Base-by-base conservation (phyloP, 371 early-diverging fungal genomes). In the Mortierella polycephala region DNA sequence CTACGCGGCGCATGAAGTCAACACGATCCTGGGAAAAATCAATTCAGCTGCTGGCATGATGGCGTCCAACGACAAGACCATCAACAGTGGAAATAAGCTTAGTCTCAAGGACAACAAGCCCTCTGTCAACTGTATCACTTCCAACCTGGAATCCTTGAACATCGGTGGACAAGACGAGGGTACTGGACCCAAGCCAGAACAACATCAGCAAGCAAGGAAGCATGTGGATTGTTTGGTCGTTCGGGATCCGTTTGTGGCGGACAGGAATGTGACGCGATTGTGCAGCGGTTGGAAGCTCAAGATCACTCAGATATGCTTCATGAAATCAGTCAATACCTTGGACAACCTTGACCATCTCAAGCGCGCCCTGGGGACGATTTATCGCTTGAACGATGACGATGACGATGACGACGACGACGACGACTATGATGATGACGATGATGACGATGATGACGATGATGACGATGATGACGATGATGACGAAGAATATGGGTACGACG, bases 281-380 rank as follows among this genome's bases (percentile, higher is more conserved):
- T 64, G 64, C 18, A 64, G 51, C 14, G 47, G 56, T 6, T 56
- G 57, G 57, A 45, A 45, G n/a, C 18, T 63, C 46, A 44, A 18
- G 10, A 2, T 44, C 20, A 57, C 58, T 21, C 6, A 10, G 9
- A 21, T 18, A 44, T 57, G 58, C 20, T 57, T 57, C 30, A 12
- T 20, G 2, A 40, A 44, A 44, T 40, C 58, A 11, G 20, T 42
- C 42, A 30, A 45, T 10, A 20, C 58, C 1, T 12, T 57, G 21
- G 20, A 16, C 7, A 30, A 20, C 7, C 6, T 18, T 44, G 58
- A 23, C 11, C 39, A 7, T 56, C 40, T 39, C 40, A 16, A 39
- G 7, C 45, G 7, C 45, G 45, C 45, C n/a, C n/a, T n/a, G n/a
- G n/a, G n/a, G n/a, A n/a, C n/a, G n/a, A n/a, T n/a, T n/a, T n/a